Evolutionary conservation across 345 rosid genomes (phyloP).

Genomic region (Firmiana major): DNA sequence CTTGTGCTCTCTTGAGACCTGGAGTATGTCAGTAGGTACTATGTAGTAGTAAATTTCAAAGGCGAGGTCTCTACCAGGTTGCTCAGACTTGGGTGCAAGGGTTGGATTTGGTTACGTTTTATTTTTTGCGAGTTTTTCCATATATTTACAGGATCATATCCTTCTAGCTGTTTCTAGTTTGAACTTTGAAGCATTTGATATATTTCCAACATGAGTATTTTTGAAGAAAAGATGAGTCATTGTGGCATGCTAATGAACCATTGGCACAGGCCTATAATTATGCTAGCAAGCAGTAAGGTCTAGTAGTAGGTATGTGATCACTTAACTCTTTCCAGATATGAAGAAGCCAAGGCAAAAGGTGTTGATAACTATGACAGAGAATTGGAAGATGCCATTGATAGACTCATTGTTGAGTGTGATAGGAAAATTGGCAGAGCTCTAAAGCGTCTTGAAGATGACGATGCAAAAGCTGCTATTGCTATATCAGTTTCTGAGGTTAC

Average conservation of each 20-base stretch:
- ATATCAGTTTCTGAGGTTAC: slow-evolving; percentile 97
- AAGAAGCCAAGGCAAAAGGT: slow-evolving; percentile 85
- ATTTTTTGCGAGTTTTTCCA: not conserved
- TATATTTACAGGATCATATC: not conserved
- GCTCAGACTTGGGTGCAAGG: not conserved
- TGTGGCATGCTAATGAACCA: not conserved
- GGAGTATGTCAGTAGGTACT: not conserved
- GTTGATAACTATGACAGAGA: slow-evolving; percentile 83
- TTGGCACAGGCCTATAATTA: not conserved
- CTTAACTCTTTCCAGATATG: slow-evolving; percentile 46
- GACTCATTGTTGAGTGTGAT: slow-evolving; percentile 95
- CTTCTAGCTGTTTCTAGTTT: not conserved
- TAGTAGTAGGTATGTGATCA: not conserved
- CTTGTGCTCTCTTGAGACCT: not conserved
- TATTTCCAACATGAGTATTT: too few species aligned
- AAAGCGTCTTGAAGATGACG: slow-evolving; percentile 96
- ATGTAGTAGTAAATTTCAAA: not conserved
- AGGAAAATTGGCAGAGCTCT: slow-evolving; percentile 92
- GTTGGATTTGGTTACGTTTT: not conserved
- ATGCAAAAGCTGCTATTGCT: slow-evolving; percentile 98
- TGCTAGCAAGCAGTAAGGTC: not conserved
- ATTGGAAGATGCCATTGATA: slow-evolving; percentile 93
- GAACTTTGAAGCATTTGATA: not conserved
- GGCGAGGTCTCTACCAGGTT: not conserved
- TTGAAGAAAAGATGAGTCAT: not conserved